These are phyloP conservation scores for Boletus fagicola DNA, from an alignment of 768 basidiomycete genomes.

Conservation along the genomic window DNA sequence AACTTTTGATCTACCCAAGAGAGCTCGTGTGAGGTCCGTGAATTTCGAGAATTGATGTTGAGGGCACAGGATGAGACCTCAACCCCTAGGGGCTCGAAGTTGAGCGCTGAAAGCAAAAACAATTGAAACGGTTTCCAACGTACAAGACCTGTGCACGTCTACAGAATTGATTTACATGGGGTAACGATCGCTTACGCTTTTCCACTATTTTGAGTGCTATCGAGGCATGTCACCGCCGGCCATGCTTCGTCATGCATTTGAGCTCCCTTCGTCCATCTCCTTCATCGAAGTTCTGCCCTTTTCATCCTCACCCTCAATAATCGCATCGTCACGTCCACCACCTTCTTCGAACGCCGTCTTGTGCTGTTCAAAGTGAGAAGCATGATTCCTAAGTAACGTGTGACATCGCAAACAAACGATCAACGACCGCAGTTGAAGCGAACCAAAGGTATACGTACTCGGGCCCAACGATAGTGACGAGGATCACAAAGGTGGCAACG, in stretches of 20 bases:
- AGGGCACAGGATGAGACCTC: background rate
- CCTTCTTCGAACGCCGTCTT: constrained; percentile 80
- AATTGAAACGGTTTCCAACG: background rate
- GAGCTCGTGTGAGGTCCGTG: background rate
- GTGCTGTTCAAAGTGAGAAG: constrained; percentile 80
- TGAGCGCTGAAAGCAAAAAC: background rate
- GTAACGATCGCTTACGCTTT: no score
- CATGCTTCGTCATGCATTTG: constrained; percentile 5
- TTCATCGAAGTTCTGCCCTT: constrained; percentile 4
- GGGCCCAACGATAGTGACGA: constrained; percentile 77
- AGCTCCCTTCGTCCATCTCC: constrained; percentile 3
- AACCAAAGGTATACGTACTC: constrained; percentile 47
- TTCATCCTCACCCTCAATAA: constrained; percentile 25
- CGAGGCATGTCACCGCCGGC: background rate
- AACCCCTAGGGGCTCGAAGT: background rate
- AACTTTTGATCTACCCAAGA: background rate
- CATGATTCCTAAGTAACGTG: constrained; percentile 54
- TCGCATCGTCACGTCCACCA: constrained; percentile 50
- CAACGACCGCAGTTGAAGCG: background rate
- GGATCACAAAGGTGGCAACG: constrained; percentile 72
- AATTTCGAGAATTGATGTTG: background rate
- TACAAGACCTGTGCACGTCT: background rate
- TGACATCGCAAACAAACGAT: background rate
- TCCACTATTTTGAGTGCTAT: background rate
- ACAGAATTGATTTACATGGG: background rate